phyloP scores from a whole-genome alignment of 1,284 basidiomycete genomes.

The Pascua sp. region DNA sequence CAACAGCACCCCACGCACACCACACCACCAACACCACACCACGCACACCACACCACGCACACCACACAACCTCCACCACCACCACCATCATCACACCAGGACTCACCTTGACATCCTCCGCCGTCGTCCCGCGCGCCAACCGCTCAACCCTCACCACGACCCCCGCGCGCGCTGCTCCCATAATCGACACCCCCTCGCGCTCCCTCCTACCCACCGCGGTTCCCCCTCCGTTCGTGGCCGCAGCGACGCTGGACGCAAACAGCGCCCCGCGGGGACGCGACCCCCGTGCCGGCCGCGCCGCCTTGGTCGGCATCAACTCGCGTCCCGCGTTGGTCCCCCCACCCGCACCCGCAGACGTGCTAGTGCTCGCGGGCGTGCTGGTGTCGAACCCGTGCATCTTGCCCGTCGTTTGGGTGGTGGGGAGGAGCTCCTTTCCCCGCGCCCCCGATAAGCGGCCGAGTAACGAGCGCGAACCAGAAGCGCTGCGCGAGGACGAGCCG shows the following conservation, averaged over 20 bases:
- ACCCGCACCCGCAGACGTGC: too few relatives aligned
- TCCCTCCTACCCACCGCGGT: neutral
- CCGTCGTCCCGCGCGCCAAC: slow-evolving; percentile 70
- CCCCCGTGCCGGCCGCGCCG: slow-evolving; percentile 1
- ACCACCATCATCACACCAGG: too few relatives aligned
- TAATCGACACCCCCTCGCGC: slow-evolving; percentile 54
- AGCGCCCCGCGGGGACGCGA: slow-evolving; percentile 8
- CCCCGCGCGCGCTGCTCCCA: slow-evolving; percentile 61
- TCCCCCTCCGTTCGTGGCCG: neutral
- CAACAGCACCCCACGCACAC: too few relatives aligned
- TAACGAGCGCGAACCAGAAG: slow-evolving; percentile 18
- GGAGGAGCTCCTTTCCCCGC: slow-evolving; percentile 34
- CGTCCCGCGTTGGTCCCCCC: slow-evolving; percentile 5
- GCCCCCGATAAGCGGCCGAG: slow-evolving; percentile 26
- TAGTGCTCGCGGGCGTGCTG: neutral
- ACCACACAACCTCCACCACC: too few relatives aligned
- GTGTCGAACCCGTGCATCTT: slow-evolving; percentile 28
- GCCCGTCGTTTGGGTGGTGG: neutral
- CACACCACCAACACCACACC: too few relatives aligned
- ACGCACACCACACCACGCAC: too few relatives aligned
- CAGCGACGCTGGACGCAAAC: slow-evolving; percentile 5
- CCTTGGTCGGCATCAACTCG: slow-evolving; percentile 11
- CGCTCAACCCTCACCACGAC: slow-evolving; percentile 74
- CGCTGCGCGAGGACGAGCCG: slow-evolving; percentile 8
- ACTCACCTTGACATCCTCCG: slow-evolving; percentile 71